A percentile compares a stretch with the other conserved stretches of the same genome.
Evolutionary conservation across 148 eudicot species (phyloP).

Genomic region (Diospyros kaki): DNA sequence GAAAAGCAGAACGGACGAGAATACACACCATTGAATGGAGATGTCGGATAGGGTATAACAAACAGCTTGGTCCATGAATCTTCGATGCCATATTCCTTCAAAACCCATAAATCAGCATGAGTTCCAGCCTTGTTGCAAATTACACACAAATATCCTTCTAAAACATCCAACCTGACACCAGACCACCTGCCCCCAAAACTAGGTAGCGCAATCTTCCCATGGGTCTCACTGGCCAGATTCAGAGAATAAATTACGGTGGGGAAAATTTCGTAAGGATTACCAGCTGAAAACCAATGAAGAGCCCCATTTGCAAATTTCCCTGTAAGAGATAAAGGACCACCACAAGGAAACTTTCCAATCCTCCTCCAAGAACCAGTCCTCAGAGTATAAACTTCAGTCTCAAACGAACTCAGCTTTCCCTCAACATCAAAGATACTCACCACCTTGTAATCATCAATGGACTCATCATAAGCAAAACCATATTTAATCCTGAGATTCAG

Average conservation of each 20-base stretch:
- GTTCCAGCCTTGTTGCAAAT: not conserved
- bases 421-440: conserved; percentile 12
- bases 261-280: not conserved
- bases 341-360: conserved; percentile 15
- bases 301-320: conserved; percentile 24
- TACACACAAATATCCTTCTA: conserved; percentile 14
- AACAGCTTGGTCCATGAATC: conserved; percentile 26
- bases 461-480: conserved; percentile 35
- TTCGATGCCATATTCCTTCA: conserved; percentile 27
- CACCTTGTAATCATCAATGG: conserved; percentile 31
- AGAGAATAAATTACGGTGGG: conserved; percentile 13
- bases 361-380: conserved; percentile 23
- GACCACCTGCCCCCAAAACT: not conserved
- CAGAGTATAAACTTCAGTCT: conserved; percentile 20
- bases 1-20: not conserved
- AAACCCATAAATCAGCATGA: conserved; percentile 27
- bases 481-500: not conserved
- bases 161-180: conserved; percentile 10
- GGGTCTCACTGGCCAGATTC: conserved; percentile 21
- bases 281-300: conserved; percentile 31
- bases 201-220: conserved; percentile 19
- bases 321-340: not conserved
- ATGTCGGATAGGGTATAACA: not conserved
- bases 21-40: not conserved
- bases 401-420: not conserved